Evolutionary conservation across 495 filamentous ascomycete species (phyloP), one percentile per base, ranked within the genome.

Genomic region (Daldinia concentrica): DNA sequence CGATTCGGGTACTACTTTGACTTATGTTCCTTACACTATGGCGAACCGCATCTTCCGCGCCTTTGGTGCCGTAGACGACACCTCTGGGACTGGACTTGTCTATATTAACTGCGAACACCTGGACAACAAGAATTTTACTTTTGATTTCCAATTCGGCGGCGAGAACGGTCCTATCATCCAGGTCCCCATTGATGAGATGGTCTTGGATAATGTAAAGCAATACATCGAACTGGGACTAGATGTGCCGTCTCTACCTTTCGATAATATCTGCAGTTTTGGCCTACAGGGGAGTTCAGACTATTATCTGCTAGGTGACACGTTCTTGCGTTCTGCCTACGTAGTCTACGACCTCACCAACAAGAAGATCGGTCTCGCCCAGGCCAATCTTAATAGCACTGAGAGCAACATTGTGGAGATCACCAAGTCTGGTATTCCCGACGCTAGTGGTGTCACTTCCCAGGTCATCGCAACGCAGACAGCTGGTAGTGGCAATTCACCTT

Each of bases 271-370:
- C 75, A 71, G 80, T 52, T 81, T 85, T 55, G 82, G 82, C 45
- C 75, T 84, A 58, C 79, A 84, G 64, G 32, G 59, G 22, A 60
- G 54, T 30, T 51, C 55, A 1, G 74, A 69, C 43, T 69, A 65
- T 48, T 79, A 80, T 37, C 76, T 87, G 1, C 81, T 87, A 1
- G 95, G 95, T 27, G 95, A 97, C 79, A 97, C 93, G 1, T 99
- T 98, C 82, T 82, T 99, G 17, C 90, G 95, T 58, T 92, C 89
- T 62, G 93, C 95, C 2, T 99, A 98, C 74, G 92, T 98, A 29
- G 95, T 98, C 0, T 98, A 95, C 76, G 95, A 98, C 72, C 84
- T 98, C 9, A 82, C 82, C 12, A 94, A 94, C 77, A 90, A 95
- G 78, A 83, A 94, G 81, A 92, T 98, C 65, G 92, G 88, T 15